Base-by-base conservation (phyloP, 2,329 filamentous ascomycete genomes). In the Rosellinia necatrix region DNA sequence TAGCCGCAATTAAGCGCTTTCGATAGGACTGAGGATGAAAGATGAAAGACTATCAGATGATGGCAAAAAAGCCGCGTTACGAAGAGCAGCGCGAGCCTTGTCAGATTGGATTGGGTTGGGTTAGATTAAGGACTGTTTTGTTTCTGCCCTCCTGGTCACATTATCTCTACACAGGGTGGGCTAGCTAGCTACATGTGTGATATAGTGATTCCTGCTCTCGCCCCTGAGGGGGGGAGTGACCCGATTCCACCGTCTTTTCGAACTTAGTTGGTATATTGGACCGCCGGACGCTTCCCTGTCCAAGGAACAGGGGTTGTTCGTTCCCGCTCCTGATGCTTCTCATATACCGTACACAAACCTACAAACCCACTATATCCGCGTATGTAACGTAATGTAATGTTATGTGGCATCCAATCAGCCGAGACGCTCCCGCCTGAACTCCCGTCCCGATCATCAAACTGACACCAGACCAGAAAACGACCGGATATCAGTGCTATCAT, bases 321-420 rank as follows among this genome's bases (percentile, higher is more conserved):
- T 27, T 50, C 13, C 30, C 13, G 15, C 17, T 40, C 22, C 19
- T 17, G 24, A 22, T 32, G 9, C 43, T 34, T 4, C 29, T 25
- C 52, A 54, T 49, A 54, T 49, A 54, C 44, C 15, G 27, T 56
- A 49, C 40, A 55, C 30, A 19, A 46, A 46, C 49, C 29, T 47
- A 48, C 42, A 53, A 48, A 22, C 22, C 43, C 4, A 34, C n/a
- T 32, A 32, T 32, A 17, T 25, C 27, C 38, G 41, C 51, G 19
- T 37, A 13, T 34, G n/a, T 46, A 17, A 46, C 34, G 37, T 55
- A 49, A 52, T 52, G 54, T 43, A 34, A 52, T 43, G 48, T n/a
- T 47, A 49, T 43, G 40, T 22, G 21, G 40, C 46, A 50, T 55
- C 41, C 47, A 30, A 46, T 24, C 35, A 27, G 17, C 24, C 24